Conservation (phyloP, 1,284 basidiomycete species). For the Tremellales sp. region DNA sequence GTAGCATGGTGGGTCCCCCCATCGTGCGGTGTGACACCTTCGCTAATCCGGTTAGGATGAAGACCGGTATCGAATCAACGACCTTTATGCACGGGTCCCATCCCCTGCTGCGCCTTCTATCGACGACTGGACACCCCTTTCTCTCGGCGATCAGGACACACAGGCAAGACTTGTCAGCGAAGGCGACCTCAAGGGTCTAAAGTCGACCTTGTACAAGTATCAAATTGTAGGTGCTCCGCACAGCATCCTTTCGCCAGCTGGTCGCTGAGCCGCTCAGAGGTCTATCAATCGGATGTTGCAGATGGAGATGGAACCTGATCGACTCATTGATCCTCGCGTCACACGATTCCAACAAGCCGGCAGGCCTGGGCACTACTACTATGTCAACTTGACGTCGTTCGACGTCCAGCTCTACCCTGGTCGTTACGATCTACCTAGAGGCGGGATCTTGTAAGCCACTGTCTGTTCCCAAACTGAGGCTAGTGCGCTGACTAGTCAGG, state of each 20-base stretch:
- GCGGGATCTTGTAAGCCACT: conserved; percentile 39
- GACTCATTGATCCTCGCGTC: conserved; percentile 31
- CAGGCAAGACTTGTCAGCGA: background rate
- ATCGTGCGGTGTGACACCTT: no score
- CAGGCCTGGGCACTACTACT: conserved; percentile 17
- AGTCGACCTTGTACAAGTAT: background rate
- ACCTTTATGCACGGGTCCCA: background rate
- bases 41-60: background rate
- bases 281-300: conserved; percentile 34
- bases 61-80: background rate
- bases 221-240: background rate
- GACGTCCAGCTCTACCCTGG: conserved; percentile 30
- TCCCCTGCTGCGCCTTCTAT: background rate
- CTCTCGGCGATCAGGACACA: background rate
- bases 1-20: background rate
- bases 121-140: background rate
- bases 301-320: conserved; percentile 36
- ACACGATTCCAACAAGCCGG: conserved; percentile 26
- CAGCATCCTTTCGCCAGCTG: background rate
- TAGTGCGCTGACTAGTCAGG: conserved; percentile 8
- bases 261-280: conserved; percentile 18
- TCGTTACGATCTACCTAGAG: conserved; percentile 35
- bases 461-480: background rate
- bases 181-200: background rate
- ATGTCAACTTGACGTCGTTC: conserved; percentile 30